Evolutionary conservation across 371 early-diverging fungal species (phyloP), one percentile per base, ranked within the genome.

Genomic region (Coelomomyces lativittatus): DNA sequence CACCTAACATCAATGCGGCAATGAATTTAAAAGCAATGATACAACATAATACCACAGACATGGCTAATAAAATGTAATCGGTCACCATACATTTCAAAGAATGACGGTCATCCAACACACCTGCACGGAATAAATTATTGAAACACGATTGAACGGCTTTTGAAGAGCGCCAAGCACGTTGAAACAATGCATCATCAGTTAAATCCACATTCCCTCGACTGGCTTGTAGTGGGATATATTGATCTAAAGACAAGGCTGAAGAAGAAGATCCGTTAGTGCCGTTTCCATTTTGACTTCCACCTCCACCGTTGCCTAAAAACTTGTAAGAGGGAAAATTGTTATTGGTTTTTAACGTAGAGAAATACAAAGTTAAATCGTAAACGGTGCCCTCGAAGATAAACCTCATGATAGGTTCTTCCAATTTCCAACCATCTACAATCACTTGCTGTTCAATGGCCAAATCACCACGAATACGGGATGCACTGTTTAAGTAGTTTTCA

Each of bases 301-400:
- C 26, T 26, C 26, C 26, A n/a, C 28, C 39, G 7, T 15, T 27
- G 3, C 27, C 39, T 9, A 41, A 31, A 21, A 23, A 41, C 11
- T 17, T 33, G 19, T 27, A 23, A 17, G 27, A 23, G 7, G 38
- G 27, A 28, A 12, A 28, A 33, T 19, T 26, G 4, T 37, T n/a
- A 27, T 28, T 17, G 4, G 31, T 26, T 28, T n/a, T 32, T 34
- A 10, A 7, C 14, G 21, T 37, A 51, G 51, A 15, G 47, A 23
- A 46, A 49, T 86, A 87, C 33, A 66, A 61, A 28, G 80, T 78
- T 51, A 87, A 57, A 43, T 87, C 88, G 44, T 83, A 87, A 0
- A 86, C 68, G 39, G 70, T 67, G 48, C 79, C 67, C 53, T 83
- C 70, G 51, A 85, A 67, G 12, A 82, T 72, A 1, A 73, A 61